Conservation (phyloP, 2,329 filamentous ascomycete genomes). For the Xylaria sp. region DNA sequence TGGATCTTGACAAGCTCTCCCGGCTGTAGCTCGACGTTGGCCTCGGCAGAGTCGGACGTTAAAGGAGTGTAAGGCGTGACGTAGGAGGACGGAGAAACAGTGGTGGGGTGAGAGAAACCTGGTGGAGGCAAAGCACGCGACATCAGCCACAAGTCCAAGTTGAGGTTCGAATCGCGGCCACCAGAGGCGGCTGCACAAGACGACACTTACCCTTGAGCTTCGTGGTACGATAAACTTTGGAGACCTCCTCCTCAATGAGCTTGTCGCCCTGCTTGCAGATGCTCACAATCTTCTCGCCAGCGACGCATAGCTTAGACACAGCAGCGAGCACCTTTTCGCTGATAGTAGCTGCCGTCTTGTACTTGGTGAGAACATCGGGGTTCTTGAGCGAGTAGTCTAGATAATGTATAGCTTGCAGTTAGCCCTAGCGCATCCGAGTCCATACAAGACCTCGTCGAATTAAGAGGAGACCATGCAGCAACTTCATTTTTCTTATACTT, state of each 20-base stretch:
- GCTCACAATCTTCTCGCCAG: conserved; percentile 91
- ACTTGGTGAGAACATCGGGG: conserved; percentile 96
- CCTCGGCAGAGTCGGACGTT: conserved; percentile 86
- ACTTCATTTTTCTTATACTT: conserved; percentile 1
- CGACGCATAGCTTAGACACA: conserved; percentile 77
- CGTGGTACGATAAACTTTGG: conserved; percentile 98
- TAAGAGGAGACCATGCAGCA: conserved; percentile 10
- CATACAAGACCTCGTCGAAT: background rate
- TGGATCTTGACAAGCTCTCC: conserved; percentile 96
- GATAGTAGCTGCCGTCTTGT: conserved; percentile 96
- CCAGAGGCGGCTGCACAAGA: conserved; percentile 12
- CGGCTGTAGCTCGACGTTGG: conserved; percentile 79
- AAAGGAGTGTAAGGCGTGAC: conserved; percentile 97
- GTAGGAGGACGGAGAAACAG: conserved; percentile 91
- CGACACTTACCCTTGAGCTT: conserved; percentile 86
- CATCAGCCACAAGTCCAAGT: conserved; percentile 39
- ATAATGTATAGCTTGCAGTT: conserved; percentile 29
- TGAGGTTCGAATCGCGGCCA: conserved; percentile 25
- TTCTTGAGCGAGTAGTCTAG: conserved; percentile 92
- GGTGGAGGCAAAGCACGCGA: conserved; percentile 29
- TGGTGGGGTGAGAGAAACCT: conserved; percentile 94
- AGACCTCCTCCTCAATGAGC: conserved; percentile 90
- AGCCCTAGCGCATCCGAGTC: conserved; percentile 29
- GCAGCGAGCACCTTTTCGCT: conserved; percentile 94
- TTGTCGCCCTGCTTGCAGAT: conserved; percentile 97